Conservation (phyloP, 306 rosid species). For the Psophocarpus tetragonolobus region DNA sequence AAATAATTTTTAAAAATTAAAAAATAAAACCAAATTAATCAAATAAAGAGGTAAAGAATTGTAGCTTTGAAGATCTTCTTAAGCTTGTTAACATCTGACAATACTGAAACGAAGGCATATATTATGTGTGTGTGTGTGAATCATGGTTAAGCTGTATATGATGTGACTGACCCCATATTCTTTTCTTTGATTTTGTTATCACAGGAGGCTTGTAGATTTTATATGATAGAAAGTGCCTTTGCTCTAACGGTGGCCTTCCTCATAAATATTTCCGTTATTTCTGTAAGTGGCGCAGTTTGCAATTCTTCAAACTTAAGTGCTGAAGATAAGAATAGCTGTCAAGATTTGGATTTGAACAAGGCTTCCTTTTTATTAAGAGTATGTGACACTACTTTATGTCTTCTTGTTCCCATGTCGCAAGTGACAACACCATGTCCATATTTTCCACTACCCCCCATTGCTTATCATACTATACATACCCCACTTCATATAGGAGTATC, state of each 20-base stretch:
- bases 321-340: constrained; percentile 64
- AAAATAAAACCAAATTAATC: too few species aligned
- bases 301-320: constrained; percentile 53
- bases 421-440: neutral
- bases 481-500: neutral
- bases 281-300: constrained; percentile 89
- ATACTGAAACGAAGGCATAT: neutral
- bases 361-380: constrained; percentile 78
- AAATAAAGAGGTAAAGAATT: too few species aligned
- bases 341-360: constrained; percentile 77
- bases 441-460: too few species aligned
- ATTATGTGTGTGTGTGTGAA: too few species aligned
- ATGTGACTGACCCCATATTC: neutral
- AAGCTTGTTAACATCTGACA: neutral
- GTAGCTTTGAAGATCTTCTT: constrained; percentile 2
- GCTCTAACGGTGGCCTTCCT: constrained; percentile 83
- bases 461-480: too few species aligned
- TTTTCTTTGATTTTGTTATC: neutral
- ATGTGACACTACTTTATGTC: constrained; percentile 29
- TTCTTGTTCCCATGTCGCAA: neutral
- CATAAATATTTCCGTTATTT: constrained; percentile 72
- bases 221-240: constrained; percentile 76
- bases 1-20: too few species aligned
- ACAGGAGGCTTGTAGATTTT: constrained; percentile 89
- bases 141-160: neutral